These are phyloP conservation scores for Mycena maculata DNA, from an alignment of 768 basidiomycete species.

Conservation along the genomic window DNA sequence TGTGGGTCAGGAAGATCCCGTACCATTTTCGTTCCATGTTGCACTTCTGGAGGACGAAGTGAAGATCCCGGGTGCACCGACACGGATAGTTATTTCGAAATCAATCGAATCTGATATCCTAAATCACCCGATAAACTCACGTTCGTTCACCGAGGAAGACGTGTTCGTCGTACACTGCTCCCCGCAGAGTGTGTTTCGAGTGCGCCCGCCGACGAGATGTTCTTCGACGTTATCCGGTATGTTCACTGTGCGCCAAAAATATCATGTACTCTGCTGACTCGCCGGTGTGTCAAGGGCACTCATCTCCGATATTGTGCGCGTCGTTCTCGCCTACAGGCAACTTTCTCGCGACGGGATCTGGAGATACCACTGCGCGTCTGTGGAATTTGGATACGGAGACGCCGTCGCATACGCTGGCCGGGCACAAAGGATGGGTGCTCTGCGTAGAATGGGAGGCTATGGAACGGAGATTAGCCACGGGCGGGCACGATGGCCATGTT, in stretches of 20 bases:
- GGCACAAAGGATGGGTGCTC: constrained; percentile 96
- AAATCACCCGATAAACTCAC: constrained; percentile 65
- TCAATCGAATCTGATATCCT: constrained; percentile 88
- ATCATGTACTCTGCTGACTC: neutral
- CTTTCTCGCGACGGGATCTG: constrained; percentile 93
- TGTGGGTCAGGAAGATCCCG: constrained; percentile 77
- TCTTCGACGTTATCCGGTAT: constrained; percentile 90
- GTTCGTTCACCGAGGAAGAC: constrained; percentile 85
- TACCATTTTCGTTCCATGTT: constrained; percentile 93
- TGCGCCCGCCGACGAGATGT: constrained; percentile 93
- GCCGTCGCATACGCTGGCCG: constrained; percentile 86
- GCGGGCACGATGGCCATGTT: constrained; percentile 94
- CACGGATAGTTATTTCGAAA: constrained; percentile 85
- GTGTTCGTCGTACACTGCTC: constrained; percentile 90
- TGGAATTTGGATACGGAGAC: constrained; percentile 96
- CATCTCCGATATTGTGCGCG: constrained; percentile 93
- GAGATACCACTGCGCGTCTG: constrained; percentile 90
- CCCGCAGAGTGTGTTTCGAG: constrained; percentile 95
- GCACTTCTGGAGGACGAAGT: constrained; percentile 68
- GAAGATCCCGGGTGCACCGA: constrained; percentile 65
- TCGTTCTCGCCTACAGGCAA: constrained; percentile 95
- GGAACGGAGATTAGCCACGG: constrained; percentile 91
- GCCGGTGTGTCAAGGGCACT: constrained; percentile 70
- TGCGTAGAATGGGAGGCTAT: constrained; percentile 98
- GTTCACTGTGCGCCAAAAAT: constrained; percentile 31